phyloP scores from a whole-genome alignment of 1,139 yeast genomes.

The Sugiyamaella japonica region DNA sequence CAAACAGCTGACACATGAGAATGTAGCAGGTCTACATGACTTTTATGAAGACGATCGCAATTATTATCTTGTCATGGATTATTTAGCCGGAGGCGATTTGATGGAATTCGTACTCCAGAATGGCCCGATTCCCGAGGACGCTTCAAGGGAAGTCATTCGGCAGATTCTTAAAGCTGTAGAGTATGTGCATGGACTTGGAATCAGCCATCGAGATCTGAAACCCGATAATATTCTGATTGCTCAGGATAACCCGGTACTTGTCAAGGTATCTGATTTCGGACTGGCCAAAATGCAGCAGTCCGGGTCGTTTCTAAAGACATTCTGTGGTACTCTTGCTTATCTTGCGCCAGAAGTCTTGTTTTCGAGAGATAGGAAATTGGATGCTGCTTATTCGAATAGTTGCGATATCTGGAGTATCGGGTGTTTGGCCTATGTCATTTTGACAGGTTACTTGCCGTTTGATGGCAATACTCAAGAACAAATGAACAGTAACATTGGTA shows the following conservation, averaged over 20 bases:
- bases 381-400: slow-evolving; percentile 62
- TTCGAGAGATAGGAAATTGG: slow-evolving; percentile 49
- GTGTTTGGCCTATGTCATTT: slow-evolving; percentile 82
- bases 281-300: slow-evolving; percentile 78
- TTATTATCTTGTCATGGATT: slow-evolving; percentile 91
- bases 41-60: slow-evolving; percentile 79
- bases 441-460: slow-evolving; percentile 91
- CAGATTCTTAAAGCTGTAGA: slow-evolving; percentile 83
- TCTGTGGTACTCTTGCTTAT: slow-evolving; percentile 87
- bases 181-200: slow-evolving; percentile 85
- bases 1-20: slow-evolving; percentile 74
- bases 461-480: slow-evolving; percentile 90
- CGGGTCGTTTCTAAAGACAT: slow-evolving; percentile 78
- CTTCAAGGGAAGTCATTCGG: slow-evolving; percentile 78
- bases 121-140: slow-evolving; percentile 89
- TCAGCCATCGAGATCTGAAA: slow-evolving; percentile 89
- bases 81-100: slow-evolving; percentile 94
- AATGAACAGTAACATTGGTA: slow-evolving; percentile 69
- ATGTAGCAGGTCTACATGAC: slow-evolving; percentile 78
- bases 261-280: slow-evolving; percentile 93
- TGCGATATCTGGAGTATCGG: slow-evolving; percentile 98
- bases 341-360: slow-evolving; percentile 93
- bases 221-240: slow-evolving; percentile 85
- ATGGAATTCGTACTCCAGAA: slow-evolving; percentile 94
- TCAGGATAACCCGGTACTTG: slow-evolving; percentile 84